Evolutionary conservation across 306 rosid genomes (phyloP).

Genomic region (Prunus campanulata): DNA sequence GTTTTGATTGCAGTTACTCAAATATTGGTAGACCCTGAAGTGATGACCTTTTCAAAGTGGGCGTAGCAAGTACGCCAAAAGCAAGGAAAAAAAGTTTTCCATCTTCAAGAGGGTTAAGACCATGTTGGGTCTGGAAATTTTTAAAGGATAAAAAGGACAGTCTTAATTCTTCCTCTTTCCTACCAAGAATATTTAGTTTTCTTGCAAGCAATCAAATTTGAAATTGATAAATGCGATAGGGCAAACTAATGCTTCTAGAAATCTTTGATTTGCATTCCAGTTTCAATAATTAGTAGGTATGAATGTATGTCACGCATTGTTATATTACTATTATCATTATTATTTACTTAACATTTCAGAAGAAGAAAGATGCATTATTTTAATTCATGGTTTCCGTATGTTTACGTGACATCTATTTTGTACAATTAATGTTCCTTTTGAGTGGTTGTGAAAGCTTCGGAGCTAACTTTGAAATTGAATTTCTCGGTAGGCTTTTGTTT

Average conservation of each 20-base stretch:
- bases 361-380: too few relatives aligned
- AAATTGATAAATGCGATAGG: neutral
- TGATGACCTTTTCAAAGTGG: too few relatives aligned
- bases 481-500: neutral
- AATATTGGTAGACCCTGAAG: too few relatives aligned
- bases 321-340: too few relatives aligned
- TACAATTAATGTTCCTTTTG: neutral
- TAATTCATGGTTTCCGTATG: too few relatives aligned
- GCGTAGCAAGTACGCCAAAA: neutral
- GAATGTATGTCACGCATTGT: too few relatives aligned
- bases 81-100: neutral
- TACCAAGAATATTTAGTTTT: neutral
- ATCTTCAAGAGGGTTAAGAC: neutral
- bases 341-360: too few relatives aligned
- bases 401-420: neutral
- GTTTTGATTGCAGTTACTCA: too few relatives aligned
- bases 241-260: neutral
- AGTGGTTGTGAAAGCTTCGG: neutral
- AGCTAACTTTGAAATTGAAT: neutral
- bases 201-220: neutral
- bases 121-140: neutral
- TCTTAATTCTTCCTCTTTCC: neutral
- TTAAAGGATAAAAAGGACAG: neutral
- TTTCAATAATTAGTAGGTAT: too few relatives aligned
- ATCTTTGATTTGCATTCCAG: neutral